These are phyloP conservation scores for Microdochium bolleyi DNA, from an alignment of 2,329 filamentous ascomycete species.

Conservation along the genomic window DNA sequence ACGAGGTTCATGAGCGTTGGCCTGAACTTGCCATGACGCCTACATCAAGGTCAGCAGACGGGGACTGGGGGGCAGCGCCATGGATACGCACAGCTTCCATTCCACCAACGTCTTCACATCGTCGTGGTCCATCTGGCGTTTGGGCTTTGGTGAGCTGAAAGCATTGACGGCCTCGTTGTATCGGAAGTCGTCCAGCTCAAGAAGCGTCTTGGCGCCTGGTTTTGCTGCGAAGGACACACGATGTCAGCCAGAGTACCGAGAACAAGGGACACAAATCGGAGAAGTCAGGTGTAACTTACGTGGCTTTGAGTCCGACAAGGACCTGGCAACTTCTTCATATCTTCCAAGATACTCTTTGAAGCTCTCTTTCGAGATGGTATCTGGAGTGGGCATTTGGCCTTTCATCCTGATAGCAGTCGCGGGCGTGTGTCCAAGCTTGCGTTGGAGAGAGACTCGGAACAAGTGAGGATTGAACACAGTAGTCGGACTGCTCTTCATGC, in stretches of 20 bases:
- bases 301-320: conserved; percentile 35
- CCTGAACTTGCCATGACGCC: conserved; percentile 55
- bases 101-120: conserved; percentile 56
- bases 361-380: conserved; percentile 17
- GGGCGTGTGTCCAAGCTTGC: not conserved
- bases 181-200: conserved; percentile 52
- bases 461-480: no score
- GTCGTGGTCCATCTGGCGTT: conserved; percentile 38
- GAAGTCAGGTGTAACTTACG: conserved; percentile 20
- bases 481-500: no score
- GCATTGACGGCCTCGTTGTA: conserved; percentile 41
- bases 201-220: conserved; percentile 39
- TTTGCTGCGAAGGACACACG: conserved; percentile 27
- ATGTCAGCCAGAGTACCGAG: conserved; percentile 2
- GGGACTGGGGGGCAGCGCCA: conserved; percentile 1
- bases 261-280: no score
- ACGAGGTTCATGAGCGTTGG: conserved; percentile 53
- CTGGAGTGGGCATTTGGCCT: conserved; percentile 8
- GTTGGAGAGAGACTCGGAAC: no score
- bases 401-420: conserved; percentile 9
- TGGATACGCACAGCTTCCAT: conserved; percentile 59
- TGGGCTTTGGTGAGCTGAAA: conserved; percentile 29
- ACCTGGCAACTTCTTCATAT: conserved; percentile 30
- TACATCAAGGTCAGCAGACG: conserved; percentile 12
- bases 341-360: conserved; percentile 26